phyloP scores from a whole-genome alignment of 2,329 filamentous ascomycete genomes.

The Hypoxylon sp. region DNA sequence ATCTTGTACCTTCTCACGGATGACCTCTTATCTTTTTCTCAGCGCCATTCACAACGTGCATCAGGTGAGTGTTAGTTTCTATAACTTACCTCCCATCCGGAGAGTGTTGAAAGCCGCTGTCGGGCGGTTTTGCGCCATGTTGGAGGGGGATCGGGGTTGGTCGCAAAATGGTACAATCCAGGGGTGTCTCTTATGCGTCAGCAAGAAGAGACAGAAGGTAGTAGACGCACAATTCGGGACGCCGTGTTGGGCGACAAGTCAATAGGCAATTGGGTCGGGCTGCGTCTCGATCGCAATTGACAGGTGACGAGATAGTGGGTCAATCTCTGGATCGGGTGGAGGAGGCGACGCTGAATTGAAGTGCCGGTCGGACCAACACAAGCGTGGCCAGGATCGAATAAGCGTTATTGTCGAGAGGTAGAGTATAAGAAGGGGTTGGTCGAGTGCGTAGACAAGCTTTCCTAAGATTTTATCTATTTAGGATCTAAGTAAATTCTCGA shows the following conservation, averaged over 20 bases:
- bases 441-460: constrained; percentile 20
- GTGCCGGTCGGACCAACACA: constrained; percentile 41
- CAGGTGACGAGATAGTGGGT: constrained; percentile 44
- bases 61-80: constrained; percentile 43
- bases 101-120: constrained; percentile 88
- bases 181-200: constrained; percentile 50
- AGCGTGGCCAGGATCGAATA: constrained; percentile 24
- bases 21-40: constrained; percentile 81
- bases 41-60: constrained; percentile 38
- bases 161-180: constrained; percentile 48
- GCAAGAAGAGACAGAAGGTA: constrained; percentile 46
- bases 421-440: constrained; percentile 15
- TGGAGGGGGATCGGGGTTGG: constrained; percentile 49
- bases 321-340: constrained; percentile 34
- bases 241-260: constrained; percentile 54
- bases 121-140: constrained; percentile 62
- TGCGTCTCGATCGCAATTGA: constrained; percentile 47
- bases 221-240: constrained; percentile 47
- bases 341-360: constrained; percentile 41
- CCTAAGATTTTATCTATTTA: constrained; percentile 42
- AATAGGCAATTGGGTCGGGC: constrained; percentile 42
- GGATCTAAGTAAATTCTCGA: constrained; percentile 41
- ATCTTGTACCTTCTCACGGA: constrained; percentile 99
- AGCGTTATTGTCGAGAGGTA: constrained; percentile 19
- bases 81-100: constrained; percentile 94